Conservation (phyloP, 176 grass and related monocot species). For the Oryza brachyantha region DNA sequence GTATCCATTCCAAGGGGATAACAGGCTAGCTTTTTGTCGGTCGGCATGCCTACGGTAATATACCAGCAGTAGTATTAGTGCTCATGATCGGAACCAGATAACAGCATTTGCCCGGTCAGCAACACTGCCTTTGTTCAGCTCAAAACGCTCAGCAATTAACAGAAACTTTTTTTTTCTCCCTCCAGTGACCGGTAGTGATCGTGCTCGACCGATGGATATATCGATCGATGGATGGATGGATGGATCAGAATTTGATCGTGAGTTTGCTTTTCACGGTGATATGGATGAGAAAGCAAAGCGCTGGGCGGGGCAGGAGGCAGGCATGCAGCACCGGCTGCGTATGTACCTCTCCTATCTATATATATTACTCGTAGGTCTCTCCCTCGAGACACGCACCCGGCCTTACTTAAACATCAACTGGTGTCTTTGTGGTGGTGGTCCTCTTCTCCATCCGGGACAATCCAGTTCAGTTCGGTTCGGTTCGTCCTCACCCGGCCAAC, state of each 20-base stretch:
- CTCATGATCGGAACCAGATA: not conserved
- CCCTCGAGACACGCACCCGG: conserved; percentile 52
- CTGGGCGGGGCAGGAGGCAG: too few relatives aligned
- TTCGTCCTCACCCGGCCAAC: not conserved
- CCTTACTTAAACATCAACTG: conserved; percentile 40
- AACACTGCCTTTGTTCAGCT: too few relatives aligned
- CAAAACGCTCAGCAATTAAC: not conserved
- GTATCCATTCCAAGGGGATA: not conserved
- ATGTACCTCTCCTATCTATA: not conserved
- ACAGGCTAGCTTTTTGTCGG: not conserved
- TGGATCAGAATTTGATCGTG: not conserved
- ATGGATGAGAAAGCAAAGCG: not conserved
- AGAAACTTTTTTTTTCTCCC: not conserved
- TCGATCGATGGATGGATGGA: not conserved
- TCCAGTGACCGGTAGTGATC: not conserved
- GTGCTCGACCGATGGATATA: too few relatives aligned
- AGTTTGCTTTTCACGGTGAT: not conserved
- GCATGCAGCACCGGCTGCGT: not conserved
- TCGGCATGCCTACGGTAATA: not conserved
- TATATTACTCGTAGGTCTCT: conserved; percentile 48
- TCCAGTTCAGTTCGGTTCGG: conserved; percentile 7
- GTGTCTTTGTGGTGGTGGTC: conserved; percentile 25
- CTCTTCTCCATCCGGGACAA: conserved; percentile 18
- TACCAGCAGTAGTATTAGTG: not conserved
- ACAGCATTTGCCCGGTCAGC: not conserved